Evolutionary conservation across 2,329 filamentous ascomycete genomes (phyloP), one percentile per base, ranked within the genome.

Genomic region (Claviceps pusilla): DNA sequence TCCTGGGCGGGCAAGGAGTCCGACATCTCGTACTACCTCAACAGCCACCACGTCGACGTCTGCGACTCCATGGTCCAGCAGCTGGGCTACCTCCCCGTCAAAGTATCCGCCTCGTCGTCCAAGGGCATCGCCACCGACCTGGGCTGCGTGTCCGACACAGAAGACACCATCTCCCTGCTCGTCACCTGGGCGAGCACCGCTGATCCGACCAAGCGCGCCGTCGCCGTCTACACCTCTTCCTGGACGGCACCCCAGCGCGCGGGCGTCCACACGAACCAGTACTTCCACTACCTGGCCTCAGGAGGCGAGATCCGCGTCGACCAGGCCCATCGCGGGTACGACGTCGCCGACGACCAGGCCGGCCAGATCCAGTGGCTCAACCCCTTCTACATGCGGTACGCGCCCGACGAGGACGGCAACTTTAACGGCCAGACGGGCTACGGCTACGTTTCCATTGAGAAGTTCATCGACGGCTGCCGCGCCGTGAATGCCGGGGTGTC

Each of bases 11-110:
- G 90, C 59, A 82, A 84, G 63, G 89, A 95, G 62, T 90, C 85
- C 35, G 91, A 96, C 69, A 96, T 96, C 63, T 90, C 85, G 10
- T 96, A 96, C 75, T 96, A 96, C 71, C 80, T 96, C 60, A 96
- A 96, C 77, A 89, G 83, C 59, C 90, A 96, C 73, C 91, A 96
- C 73, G 77, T 96, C 62, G 90, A 96, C 70, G 82, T 96, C 61
- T 89, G 86, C 71, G 90, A 95, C 73, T 89, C 83, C 54, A 95
- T 96, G 89, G 87, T 94, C 2, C 81, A 84, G 7, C 73, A 71
- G 60, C 72, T 75, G 28, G 86, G 84, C 48, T 95, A 85, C 69
- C 76, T 80, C 39, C 91, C 90, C 14, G 79, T 86, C 54, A 84
- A 82, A 60, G 90, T 95, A 7, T 86, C 84, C 3, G 90, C 83